Evolutionary conservation across 495 filamentous ascomycete species (phyloP), one percentile per base, ranked within the genome.

Genomic region (Wilcoxina mikolae): DNA sequence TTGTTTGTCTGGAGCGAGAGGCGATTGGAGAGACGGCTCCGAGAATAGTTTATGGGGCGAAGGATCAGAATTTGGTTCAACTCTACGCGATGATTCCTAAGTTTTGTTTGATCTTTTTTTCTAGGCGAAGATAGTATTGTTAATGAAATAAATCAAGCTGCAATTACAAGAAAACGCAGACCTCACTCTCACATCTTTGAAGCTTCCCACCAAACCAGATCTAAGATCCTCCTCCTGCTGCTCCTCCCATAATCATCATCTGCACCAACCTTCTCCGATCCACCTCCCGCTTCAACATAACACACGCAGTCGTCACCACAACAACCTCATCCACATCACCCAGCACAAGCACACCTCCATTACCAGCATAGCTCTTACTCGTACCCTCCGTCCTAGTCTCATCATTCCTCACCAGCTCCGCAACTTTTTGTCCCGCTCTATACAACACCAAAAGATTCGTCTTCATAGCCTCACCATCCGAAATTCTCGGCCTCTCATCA

Each of bases 251-350:
- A 15, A 69, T 58, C 29, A 65, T 68, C 33, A 70, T 63, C 61
- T 77, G 72, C 33, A 72, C 59, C 60, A 67, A 56, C 43, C 76
- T 66, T 47, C 73, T 60, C 20, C 77, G 64, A 62, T 80, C 77
- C 54, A 78, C 66, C 68, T 80, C 76, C 53, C 70, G 71, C 73
- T 79, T 78, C 55, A 79, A 54, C 76, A 79, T 78, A 4, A 73
- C 59, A 53, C 79, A 43, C 47, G 70, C 75, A 2, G 73, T 78
- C 27, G 70, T 69, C 5, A 78, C 71, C 7, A 77, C 68, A n/a
- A 77, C 44, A 9, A 66, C 66, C 58, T 72, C 65, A 4, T 66
- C 65, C 53, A 75, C 55, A 47, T 70, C 51, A 66, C 53, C 2
- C 58, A 60, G 41, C 56, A 62, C 11, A 51, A 11, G 24, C 41